Evolutionary conservation across 495 filamentous ascomycete species (phyloP), one percentile per base, ranked within the genome.

Genomic region (Extremus antarcticus): DNA sequence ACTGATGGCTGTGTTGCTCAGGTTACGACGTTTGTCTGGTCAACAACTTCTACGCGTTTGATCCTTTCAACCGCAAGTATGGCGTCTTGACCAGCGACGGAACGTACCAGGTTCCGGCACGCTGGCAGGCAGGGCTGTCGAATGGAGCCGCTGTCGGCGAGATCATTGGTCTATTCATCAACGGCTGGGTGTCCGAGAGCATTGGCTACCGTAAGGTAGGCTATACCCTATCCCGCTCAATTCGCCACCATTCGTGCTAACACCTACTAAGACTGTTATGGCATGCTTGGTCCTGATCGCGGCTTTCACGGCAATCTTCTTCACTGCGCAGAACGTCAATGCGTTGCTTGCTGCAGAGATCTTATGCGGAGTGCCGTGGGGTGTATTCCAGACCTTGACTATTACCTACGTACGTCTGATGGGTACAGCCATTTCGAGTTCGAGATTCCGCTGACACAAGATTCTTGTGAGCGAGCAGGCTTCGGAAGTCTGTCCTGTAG

Each of bases 351-450:
- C 83, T 8, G 85, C 79, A 8, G 85, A 88, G 68, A 87, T 90
- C 54, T 71, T 91, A 9, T 84, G 82, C 55, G 86, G 86, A 62
- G 81, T 90, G 58, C 82, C 84, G 40, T 90, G 86, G 86, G 87
- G 86, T 58, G 81, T 91, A 25, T 62, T 62, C 39, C 59, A 62
- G 32, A 90, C 86, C 1, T 69, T 85, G 25, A 85, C 83, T 48
- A 83, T 86, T 67, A 88, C 85, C 1, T 91, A 90, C 29, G 29
- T 35, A 35, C 4, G 29, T 35, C 4, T 13, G 29, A 35, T 35
- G n/a, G n/a, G n/a, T n/a, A n/a, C n/a, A n/a, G n/a, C n/a, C n/a
- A n/a, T n/a, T n/a, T n/a, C n/a, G n/a, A n/a, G n/a, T n/a, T n/a
- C n/a, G n/a, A n/a, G n/a, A n/a, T n/a, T n/a, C n/a, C n/a, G n/a